Base-by-base conservation (phyloP, 75 land plant species). In the Selaginella tamariscina region DNA sequence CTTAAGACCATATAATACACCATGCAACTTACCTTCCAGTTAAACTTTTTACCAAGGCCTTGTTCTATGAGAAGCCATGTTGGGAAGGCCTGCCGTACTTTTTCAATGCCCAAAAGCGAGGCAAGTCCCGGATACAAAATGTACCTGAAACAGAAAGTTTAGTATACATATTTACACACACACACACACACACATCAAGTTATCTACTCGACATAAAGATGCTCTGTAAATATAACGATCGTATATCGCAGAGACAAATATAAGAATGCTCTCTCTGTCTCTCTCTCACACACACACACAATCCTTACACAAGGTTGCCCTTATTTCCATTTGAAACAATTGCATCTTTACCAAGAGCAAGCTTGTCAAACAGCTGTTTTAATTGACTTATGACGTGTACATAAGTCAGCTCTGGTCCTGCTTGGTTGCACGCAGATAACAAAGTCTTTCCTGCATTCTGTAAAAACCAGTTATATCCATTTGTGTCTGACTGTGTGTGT, bases 41-140 rank as follows among this genome's bases (percentile, higher is more conserved):
- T 83, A 59, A 85, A 81, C 32, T 24, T 29, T 55, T 81, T 73
- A 30, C 75, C 66, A 68, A 91, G 88, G 71, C 64, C 77, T 56
- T 88, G 86, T 73, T 91, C 96, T 31, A 91, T 74, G 62, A 88
- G 79, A 56, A 88, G 79, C 96, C 96, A 91, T 70, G 92, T 80
- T 27, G 86, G 56, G 69, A 91, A 80, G 60, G 82, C 77, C 65
- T 88, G 88, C 29, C 96, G 88, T 59, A 91, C 80, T 66, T 73
- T 85, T 75, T 91, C 93, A 33, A 91, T 82, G 18, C 96, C 96
- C 76, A 91, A 78, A 74, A 88, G 71, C 20, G 83, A 77, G 55
- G 86, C 96, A 72, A 91, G 78, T 21, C 73, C 80, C 71, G 88
- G 88, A 66, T 91, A 91, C 56, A 91, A 56, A 31, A 88, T 64